phyloP scores from a whole-genome alignment of 2,329 filamentous ascomycete species.

The Alternaria postmessia region DNA sequence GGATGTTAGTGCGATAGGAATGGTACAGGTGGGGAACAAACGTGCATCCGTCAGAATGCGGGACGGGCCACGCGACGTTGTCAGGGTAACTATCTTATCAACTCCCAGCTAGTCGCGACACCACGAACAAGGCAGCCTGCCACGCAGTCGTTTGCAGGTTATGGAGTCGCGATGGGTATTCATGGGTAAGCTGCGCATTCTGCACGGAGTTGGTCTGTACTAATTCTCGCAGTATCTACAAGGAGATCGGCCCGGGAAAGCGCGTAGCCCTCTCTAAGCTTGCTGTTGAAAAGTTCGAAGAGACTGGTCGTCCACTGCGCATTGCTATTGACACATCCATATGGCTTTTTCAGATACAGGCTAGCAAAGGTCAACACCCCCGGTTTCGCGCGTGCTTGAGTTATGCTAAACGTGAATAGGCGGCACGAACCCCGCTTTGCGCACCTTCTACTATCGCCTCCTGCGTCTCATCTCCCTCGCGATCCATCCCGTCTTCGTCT shows the following conservation, averaged over 20 bases:
- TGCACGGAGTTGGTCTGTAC: neutral
- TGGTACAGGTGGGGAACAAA: constrained; percentile 23
- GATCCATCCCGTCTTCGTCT: constrained; percentile 89
- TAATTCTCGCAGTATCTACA: constrained; percentile 74
- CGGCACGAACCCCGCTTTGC: constrained; percentile 86
- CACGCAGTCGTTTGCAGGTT: constrained; percentile 16
- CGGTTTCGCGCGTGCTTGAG: neutral
- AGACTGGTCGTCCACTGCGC: constrained; percentile 75
- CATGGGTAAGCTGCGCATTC: constrained; percentile 43
- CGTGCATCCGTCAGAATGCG: constrained; percentile 23
- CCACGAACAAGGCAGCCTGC: constrained; percentile 22
- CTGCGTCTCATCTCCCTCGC: constrained; percentile 77
- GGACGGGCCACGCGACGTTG: constrained; percentile 29
- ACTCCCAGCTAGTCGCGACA: constrained; percentile 15
- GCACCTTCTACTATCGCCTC: constrained; percentile 92
- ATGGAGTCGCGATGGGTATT: constrained; percentile 50
- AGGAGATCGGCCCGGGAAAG: constrained; percentile 82
- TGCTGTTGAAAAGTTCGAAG: constrained; percentile 77
- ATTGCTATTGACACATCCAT: constrained; percentile 95
- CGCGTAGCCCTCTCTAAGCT: constrained; percentile 84
- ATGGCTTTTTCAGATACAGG: constrained; percentile 94
- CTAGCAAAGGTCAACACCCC: constrained; percentile 68
- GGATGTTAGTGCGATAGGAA: constrained; percentile 21
- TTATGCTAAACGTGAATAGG: constrained; percentile 56
- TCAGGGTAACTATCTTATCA: constrained; percentile 46